phyloP scores from a whole-genome alignment of 345 rosid genomes.

The Dovyalis caffra region DNA sequence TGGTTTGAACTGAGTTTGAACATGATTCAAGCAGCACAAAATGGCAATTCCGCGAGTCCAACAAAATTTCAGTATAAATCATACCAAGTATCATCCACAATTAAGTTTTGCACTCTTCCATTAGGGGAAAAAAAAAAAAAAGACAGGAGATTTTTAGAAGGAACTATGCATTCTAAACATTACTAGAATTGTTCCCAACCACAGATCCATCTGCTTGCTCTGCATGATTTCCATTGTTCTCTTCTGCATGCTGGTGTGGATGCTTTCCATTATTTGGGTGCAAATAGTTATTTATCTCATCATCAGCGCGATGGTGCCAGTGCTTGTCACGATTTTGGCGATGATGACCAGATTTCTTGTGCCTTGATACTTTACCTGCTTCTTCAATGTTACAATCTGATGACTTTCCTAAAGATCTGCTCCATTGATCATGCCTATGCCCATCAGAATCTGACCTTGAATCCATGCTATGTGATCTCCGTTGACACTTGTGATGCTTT shows the following conservation, averaged over 20 bases:
- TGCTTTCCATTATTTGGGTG: constrained; percentile 15
- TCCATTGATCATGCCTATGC: constrained; percentile 9
- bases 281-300: constrained; percentile 9
- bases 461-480: constrained; percentile 14
- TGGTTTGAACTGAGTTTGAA: not conserved
- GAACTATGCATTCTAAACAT: not conserved
- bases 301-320: constrained; percentile 3
- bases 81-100: not conserved
- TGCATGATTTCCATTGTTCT: constrained; percentile 13
- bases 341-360: constrained; percentile 20
- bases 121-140: not conserved
- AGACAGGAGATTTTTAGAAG: not conserved
- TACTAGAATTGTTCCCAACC: not conserved
- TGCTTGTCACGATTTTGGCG: constrained; percentile 29
- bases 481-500: constrained; percentile 27
- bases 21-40: not conserved
- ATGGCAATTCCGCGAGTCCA: not conserved
- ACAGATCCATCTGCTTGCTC: constrained; percentile 1
- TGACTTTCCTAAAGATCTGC: constrained; percentile 34
- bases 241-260: not conserved
- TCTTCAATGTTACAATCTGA: constrained; percentile 36
- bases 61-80: not conserved
- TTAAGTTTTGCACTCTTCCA: not conserved
- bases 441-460: constrained; percentile 31
- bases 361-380: constrained; percentile 21